Evolutionary conservation across 1,284 basidiomycete genomes (phyloP).

Genomic region (Lentinus polychrous): DNA sequence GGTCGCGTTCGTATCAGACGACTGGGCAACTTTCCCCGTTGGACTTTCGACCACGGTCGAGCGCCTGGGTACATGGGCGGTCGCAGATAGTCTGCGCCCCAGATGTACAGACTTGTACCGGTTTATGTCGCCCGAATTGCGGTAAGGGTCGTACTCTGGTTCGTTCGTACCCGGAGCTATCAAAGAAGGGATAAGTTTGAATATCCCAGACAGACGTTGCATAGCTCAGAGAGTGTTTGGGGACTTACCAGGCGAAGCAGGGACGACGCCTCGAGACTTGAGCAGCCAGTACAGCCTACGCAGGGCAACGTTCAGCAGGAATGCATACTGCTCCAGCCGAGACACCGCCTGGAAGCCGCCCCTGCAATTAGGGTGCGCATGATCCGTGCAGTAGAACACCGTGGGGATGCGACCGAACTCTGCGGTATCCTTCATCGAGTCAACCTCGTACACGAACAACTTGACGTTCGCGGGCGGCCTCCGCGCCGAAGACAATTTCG

Average conservation of each 20-base stretch:
- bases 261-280: constrained; percentile 88
- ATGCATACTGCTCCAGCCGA: constrained; percentile 95
- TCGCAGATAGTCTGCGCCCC: constrained; percentile 91
- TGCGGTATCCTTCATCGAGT: constrained; percentile 54
- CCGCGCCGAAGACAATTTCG: constrained; percentile 57
- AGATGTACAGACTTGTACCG: constrained; percentile 90
- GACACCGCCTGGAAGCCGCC: constrained; percentile 88
- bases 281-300: constrained; percentile 87
- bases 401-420: constrained; percentile 67
- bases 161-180: not conserved
- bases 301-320: constrained; percentile 92
- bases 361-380: constrained; percentile 58
- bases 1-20: constrained; percentile 36
- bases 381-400: constrained; percentile 73
- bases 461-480: constrained; percentile 74
- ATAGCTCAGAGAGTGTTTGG: not conserved
- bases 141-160: constrained; percentile 56
- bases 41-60: constrained; percentile 96
- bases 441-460: constrained; percentile 69
- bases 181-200: not conserved
- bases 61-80: constrained; percentile 85
- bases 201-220: not conserved
- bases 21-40: constrained; percentile 80
- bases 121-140: constrained; percentile 87
- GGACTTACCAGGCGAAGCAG: constrained; percentile 64